Evolutionary conservation across 1,284 basidiomycete genomes (phyloP).

Genomic region (Malassezia sympodialis): DNA sequence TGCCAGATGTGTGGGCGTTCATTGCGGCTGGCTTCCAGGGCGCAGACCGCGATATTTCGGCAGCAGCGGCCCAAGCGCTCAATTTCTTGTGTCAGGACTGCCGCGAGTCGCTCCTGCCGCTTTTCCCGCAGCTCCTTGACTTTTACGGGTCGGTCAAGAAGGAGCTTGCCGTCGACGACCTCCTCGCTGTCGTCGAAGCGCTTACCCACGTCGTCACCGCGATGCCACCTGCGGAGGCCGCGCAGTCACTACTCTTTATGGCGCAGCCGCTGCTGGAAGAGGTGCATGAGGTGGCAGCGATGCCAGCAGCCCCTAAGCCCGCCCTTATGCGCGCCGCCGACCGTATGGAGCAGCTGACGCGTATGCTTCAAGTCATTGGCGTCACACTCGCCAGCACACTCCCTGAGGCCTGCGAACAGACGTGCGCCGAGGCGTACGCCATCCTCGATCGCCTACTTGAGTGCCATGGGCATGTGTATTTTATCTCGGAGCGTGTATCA

Average conservation of each 20-base stretch:
- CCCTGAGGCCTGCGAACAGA: conserved; percentile 67
- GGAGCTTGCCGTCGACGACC: conserved; percentile 75
- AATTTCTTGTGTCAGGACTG: conserved; percentile 97
- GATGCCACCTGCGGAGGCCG: conserved; percentile 70
- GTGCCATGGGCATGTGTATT: conserved; percentile 68
- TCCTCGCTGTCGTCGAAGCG: conserved; percentile 82
- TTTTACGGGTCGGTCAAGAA: conserved; percentile 69
- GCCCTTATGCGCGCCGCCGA: conserved; percentile 62
- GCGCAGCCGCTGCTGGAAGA: conserved; percentile 55
- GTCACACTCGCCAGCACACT: conserved; percentile 48
- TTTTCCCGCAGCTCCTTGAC: conserved; percentile 77
- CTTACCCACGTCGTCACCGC: conserved; percentile 87
- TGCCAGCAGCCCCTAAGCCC: conserved; percentile 51
- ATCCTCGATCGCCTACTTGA: conserved; percentile 71
- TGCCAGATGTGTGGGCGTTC: conserved; percentile 75
- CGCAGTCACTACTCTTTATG: conserved; percentile 73
- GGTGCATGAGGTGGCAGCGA: conserved; percentile 46
- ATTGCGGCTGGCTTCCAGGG: conserved; percentile 78
- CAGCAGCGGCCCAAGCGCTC: conserved; percentile 89
- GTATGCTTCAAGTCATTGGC: conserved; percentile 28
- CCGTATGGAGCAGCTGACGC: conserved; percentile 49
- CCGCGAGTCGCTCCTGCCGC: conserved; percentile 73
- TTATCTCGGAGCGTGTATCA: conserved; percentile 72
- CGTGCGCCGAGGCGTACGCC: conserved; percentile 68
- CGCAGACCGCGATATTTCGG: conserved; percentile 58